Conservation (phyloP, 495 filamentous ascomycete species). For the Lasiosphaeria hispida region DNA sequence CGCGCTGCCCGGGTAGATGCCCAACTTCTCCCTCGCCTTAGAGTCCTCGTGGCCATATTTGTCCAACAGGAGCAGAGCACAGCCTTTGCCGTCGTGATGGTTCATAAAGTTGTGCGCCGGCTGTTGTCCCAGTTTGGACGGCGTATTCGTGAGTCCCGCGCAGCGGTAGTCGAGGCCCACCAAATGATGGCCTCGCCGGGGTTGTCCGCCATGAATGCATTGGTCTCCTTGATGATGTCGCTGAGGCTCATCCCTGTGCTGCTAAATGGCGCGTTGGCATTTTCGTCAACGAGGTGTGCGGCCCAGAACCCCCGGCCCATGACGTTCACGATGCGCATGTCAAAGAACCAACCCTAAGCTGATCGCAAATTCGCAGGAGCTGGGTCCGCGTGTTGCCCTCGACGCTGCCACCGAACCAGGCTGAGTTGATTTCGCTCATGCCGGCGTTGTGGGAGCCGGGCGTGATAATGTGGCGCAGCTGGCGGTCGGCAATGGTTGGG, state of each 20-base stretch:
- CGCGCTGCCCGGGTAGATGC: not conserved
- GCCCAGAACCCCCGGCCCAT: not conserved
- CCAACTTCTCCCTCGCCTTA: too few relatives aligned
- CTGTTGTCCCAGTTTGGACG: not conserved
- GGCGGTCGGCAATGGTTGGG: constrained; percentile 13
- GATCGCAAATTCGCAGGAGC: constrained; percentile 9
- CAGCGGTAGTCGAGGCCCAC: constrained; percentile 17
- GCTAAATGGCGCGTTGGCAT: not conserved
- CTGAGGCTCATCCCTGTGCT: constrained; percentile 5
- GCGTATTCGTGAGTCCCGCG: not conserved
- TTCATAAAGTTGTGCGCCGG: constrained; percentile 9
- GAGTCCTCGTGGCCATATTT: not conserved
- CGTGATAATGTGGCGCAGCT: constrained; percentile 17
- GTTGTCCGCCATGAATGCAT: constrained; percentile 12
- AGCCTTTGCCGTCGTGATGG: constrained; percentile 14
- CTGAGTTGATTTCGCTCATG: too few relatives aligned
- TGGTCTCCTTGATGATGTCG: constrained; percentile 12
- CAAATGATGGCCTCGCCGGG: constrained; percentile 21
- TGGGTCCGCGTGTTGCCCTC: constrained; percentile 21
- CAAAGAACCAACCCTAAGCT: constrained; percentile 17
- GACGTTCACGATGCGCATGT: constrained; percentile 12
- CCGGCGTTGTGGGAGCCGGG: constrained; percentile 21
- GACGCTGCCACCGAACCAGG: not conserved
- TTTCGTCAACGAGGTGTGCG: constrained; percentile 13
- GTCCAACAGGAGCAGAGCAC: constrained; percentile 13